These are phyloP conservation scores for Penicillium janthinellum DNA, from an alignment of 2,329 filamentous ascomycete genomes.

Conservation along the genomic window DNA sequence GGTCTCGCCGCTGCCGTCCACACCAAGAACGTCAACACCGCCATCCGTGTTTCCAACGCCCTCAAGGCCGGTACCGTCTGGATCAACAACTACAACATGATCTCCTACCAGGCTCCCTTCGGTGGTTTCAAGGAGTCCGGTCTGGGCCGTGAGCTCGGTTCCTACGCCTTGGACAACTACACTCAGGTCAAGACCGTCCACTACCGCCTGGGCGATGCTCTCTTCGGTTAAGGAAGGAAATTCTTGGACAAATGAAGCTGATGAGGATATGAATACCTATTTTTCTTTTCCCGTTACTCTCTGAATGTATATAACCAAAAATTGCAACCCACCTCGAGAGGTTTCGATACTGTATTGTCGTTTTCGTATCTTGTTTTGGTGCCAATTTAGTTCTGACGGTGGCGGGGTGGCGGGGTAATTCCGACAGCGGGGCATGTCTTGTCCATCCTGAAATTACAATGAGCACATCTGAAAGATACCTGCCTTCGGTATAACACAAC, in stretches of 20 bases:
- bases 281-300: not conserved
- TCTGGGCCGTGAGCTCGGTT: constrained; percentile 45
- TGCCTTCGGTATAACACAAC: not conserved
- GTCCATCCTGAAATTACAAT: not conserved
- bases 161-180: constrained; percentile 54
- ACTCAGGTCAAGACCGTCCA: constrained; percentile 53
- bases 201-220: constrained; percentile 47
- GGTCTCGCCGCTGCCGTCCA: constrained; percentile 74
- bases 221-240: constrained; percentile 42
- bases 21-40: constrained; percentile 77
- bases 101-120: constrained; percentile 52
- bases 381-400: not conserved
- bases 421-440: not conserved
- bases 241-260: not conserved
- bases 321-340: not conserved
- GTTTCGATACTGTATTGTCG: not conserved
- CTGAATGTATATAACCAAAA: constrained; percentile 12
- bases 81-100: constrained; percentile 71
- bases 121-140: constrained; percentile 38
- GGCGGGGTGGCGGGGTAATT: not conserved
- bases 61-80: constrained; percentile 68
- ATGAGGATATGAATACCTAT: constrained; percentile 2
- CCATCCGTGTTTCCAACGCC: constrained; percentile 71
- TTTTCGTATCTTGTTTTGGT: not conserved
- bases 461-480: not conserved